Evolutionary conservation across 2,329 filamentous ascomycete genomes (phyloP), one percentile per base, ranked within the genome.

Genomic region (Endocalyx cinctus): DNA sequence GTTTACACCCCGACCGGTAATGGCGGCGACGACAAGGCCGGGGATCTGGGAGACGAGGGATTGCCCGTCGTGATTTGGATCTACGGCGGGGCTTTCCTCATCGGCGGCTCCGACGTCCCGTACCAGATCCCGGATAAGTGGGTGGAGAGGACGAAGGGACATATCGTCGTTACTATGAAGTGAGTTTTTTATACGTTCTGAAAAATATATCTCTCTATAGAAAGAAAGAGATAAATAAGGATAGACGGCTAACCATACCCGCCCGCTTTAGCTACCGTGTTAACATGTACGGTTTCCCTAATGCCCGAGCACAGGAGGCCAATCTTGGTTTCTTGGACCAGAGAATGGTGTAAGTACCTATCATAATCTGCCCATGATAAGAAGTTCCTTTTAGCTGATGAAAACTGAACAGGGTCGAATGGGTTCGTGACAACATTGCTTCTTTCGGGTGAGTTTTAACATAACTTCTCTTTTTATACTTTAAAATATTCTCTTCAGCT

Each of bases 311-410:
- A 28, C 14, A 54, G 34, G 52, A 29, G 8, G 53, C 62, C 28
- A 77, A 77, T 37, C 46, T 71, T 3, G 74, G 70, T 2, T 50
- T 77, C 5, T 58, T 66, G 5, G 74, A 80, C 45, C 73, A 78
- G 44, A 62, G 73, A 2, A 43, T 64, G 11, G 70, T 68, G 34
- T 36, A 20, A 28, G 34, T 36, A 10, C 5, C n/a, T n/a, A n/a
- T n/a, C n/a, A n/a, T n/a, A n/a, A n/a, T n/a, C n/a, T n/a, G n/a
- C n/a, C n/a, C n/a, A n/a, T n/a, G n/a, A n/a, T n/a, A n/a, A n/a
- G n/a, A n/a, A n/a, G n/a, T n/a, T n/a, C n/a, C n/a, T n/a, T n/a
- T n/a, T n/a, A n/a, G n/a, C n/a, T n/a, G n/a, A n/a, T n/a, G n/a
- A n/a, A n/a, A n/a, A n/a, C 20, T 8, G 20, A 17, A n/a, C 28